Evolutionary conservation across 305 asterid genomes (phyloP), one percentile per base, ranked within the genome.

Genomic region (Plantago rigida): DNA sequence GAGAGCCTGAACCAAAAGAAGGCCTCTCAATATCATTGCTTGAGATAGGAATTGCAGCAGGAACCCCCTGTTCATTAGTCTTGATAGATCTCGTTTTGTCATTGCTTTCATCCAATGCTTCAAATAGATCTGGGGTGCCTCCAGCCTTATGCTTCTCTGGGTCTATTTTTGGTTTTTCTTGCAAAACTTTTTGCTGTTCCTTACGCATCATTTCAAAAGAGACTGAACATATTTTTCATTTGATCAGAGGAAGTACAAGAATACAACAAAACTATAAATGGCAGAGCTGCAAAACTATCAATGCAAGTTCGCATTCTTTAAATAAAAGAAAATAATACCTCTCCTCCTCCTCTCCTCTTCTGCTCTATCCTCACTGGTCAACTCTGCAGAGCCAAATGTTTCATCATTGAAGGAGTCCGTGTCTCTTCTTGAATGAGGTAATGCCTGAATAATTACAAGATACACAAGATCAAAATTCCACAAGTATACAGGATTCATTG

Each of bases 261-360:
- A 39, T 47, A 55, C 42, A 60, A 64, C 47, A 62, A 54, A 64
- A 59, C 19, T 54, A 48, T 51, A 55, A 73, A 66, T 8, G n/a
- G 50, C 34, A 66, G 7, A 46, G 59, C 60, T 13, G 45, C 48
- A 67, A 47, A 68, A 60, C 62, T 42, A 62, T 59, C 44, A 69
- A 17, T 63, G 50, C 54, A 69, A 71, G 69, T 39, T 17, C 19
- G 59, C 56, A 60, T 53, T 68, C 67, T 28, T 58, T 47, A 51
- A 39, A 61, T 47, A 61, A 59, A 26, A 72, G 70, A 57, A 48
- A 47, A 19, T 55, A 69, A 68, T 82, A 93, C 99, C 99, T 84
- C 97, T 89, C 72, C 99, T 87, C 76, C 71, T 84, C 73, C 78
- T 93, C 79, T 93, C 99, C 79, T 87, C 97, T 80, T 93, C 99